Conservation (phyloP, 2,329 filamentous ascomycete species). For the Fusarium piperis region DNA sequence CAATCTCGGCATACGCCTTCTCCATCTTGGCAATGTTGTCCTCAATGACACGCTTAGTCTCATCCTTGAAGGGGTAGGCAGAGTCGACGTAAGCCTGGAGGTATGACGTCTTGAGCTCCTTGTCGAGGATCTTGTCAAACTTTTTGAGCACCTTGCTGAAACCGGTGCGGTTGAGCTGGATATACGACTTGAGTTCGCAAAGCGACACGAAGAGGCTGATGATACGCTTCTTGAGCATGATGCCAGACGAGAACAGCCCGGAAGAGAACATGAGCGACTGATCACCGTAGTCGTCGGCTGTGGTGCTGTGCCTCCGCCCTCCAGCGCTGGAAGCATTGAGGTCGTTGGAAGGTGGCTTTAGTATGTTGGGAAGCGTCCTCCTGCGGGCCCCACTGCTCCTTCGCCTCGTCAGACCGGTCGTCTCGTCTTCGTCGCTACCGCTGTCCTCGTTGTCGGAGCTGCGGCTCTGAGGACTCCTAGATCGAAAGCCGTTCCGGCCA, state of each 20-base stretch:
- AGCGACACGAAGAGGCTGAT: constrained; percentile 89
- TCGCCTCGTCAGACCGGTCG: constrained; percentile 61
- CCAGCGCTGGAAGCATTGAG: constrained; percentile 68
- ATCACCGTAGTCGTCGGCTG: constrained; percentile 82
- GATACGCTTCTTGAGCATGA: constrained; percentile 92
- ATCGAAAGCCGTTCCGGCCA: constrained; percentile 33
- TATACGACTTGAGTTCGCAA: constrained; percentile 94
- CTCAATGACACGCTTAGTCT: constrained; percentile 76
- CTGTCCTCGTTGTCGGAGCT: constrained; percentile 69
- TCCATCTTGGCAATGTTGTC: constrained; percentile 80
- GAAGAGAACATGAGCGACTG: constrained; percentile 73
- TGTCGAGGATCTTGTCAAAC: constrained; percentile 95
- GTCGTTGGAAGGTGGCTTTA: constrained; percentile 56
- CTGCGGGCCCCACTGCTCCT: constrained; percentile 53
- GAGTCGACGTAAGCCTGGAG: constrained; percentile 77
- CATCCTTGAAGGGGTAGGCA: constrained; percentile 82
- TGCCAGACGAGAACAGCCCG: constrained; percentile 70
- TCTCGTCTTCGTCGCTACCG: constrained; percentile 72
- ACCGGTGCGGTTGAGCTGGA: constrained; percentile 95
- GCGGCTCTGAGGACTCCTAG: constrained; percentile 53
- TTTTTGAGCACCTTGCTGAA: constrained; percentile 98
- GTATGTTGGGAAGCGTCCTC: constrained; percentile 50
- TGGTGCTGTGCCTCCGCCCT: constrained; percentile 69
- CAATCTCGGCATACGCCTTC: constrained; percentile 79
- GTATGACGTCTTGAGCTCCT: constrained; percentile 80